Evolutionary conservation across 495 filamentous ascomycete species (phyloP).

Genomic region (Antarctomyces pellizariae): DNA sequence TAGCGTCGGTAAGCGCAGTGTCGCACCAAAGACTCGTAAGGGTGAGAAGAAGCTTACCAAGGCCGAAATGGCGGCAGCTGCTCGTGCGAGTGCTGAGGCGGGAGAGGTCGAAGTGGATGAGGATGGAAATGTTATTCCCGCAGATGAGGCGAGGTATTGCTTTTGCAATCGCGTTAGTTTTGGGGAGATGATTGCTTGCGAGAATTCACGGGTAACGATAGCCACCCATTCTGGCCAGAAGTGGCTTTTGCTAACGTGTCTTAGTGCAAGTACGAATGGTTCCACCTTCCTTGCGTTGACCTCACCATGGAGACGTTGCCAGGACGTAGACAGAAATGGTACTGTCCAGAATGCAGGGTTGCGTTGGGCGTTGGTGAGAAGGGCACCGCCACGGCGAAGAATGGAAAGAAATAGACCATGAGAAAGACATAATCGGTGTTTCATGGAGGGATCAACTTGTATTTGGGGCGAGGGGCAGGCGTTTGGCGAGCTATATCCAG

Average conservation of each 20-base stretch:
- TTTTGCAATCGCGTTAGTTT: slow-evolving; percentile 79
- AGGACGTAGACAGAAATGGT: slow-evolving; percentile 70
- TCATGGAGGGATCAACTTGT: too few species aligned
- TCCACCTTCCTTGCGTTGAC: slow-evolving; percentile 76
- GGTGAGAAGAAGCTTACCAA: slow-evolving; percentile 27
- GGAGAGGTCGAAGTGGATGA: slow-evolving; percentile 31
- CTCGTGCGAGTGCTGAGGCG: slow-evolving; percentile 14
- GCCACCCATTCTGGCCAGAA: neutral
- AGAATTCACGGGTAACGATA: slow-evolving; percentile 62
- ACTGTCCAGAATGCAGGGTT: slow-evolving; percentile 67
- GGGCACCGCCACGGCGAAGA: slow-evolving; percentile 28
- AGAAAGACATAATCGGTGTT: too few species aligned
- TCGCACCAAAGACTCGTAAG: slow-evolving; percentile 42
- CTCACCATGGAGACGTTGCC: slow-evolving; percentile 54
- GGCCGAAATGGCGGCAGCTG: slow-evolving; percentile 13
- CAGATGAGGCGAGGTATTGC: slow-evolving; percentile 75
- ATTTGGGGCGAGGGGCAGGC: too few species aligned
- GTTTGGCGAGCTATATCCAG: too few species aligned
- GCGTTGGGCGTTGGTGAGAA: slow-evolving; percentile 36
- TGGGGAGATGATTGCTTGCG: slow-evolving; percentile 88
- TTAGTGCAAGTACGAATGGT: slow-evolving; percentile 68
- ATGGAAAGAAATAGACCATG: slow-evolving; percentile 20
- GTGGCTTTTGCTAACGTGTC: slow-evolving; percentile 11
- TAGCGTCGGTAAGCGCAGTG: slow-evolving; percentile 57
- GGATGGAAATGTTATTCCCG: slow-evolving; percentile 58